phyloP scores from a whole-genome alignment of 495 filamentous ascomycete species.

The Podospora pseudoanserina region DNA sequence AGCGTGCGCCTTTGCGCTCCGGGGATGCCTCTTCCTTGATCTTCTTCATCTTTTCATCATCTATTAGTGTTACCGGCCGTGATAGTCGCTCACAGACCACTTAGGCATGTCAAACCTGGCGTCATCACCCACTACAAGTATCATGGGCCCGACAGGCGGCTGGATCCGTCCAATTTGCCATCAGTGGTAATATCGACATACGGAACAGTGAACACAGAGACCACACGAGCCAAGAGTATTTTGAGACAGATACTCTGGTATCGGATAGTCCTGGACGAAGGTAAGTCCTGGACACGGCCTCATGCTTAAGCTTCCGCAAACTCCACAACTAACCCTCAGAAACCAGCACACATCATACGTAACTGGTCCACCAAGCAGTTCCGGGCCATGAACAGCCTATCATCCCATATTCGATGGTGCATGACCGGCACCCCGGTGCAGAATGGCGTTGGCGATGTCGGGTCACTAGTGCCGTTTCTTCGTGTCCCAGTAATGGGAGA shows the following conservation, averaged over 20 bases:
- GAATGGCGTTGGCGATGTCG: conserved; percentile 15
- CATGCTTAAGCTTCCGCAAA: not conserved
- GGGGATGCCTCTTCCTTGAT: too few relatives aligned
- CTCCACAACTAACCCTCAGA: not conserved
- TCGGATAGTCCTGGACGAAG: conserved; percentile 19
- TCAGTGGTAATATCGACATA: conserved; percentile 12
- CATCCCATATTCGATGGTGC: conserved; percentile 23
- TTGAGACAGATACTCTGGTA: conserved; percentile 12
- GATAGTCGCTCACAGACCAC: not conserved
- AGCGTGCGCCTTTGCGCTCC: too few relatives aligned
- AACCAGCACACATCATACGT: conserved; percentile 15
- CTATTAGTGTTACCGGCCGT: too few relatives aligned
- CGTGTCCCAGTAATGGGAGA: conserved; percentile 25
- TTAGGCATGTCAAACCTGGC: conserved; percentile 3
- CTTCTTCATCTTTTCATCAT: too few relatives aligned
- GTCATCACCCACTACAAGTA: conserved; percentile 4
- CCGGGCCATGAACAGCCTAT: conserved; percentile 23
- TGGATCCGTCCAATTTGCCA: not conserved
- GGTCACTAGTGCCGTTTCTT: conserved; percentile 12
- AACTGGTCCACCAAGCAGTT: conserved; percentile 13
- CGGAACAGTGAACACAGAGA: conserved; percentile 11
- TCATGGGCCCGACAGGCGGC: not conserved
- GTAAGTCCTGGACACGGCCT: conserved; percentile 5
- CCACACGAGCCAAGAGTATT: not conserved
- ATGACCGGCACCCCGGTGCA: conserved; percentile 18